Percentiles rank a stretch among this genome's conserved stretches.
Evolutionary conservation across 2,329 filamentous ascomycete genomes (phyloP).

Genomic region (Colletotrichum australisinense): DNA sequence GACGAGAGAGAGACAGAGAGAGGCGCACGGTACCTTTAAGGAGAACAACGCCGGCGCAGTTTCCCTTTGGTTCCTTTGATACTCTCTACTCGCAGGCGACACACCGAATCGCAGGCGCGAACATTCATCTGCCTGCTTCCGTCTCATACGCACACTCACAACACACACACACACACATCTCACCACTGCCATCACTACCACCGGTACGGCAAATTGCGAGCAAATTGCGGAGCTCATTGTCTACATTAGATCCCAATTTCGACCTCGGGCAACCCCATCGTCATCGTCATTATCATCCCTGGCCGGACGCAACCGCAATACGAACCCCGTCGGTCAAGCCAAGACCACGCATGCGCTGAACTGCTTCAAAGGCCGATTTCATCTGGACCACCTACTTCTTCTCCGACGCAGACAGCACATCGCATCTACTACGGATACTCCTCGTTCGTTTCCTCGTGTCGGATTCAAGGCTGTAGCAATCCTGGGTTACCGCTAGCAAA

Average conservation of each 20-base stretch:
- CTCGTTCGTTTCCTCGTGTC: not conserved
- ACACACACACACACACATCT: not conserved
- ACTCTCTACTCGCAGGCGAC: slow-evolving; percentile 2
- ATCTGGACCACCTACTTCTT: not conserved
- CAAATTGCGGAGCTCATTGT: not conserved
- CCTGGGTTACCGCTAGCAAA: not conserved
- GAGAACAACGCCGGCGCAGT: slow-evolving; percentile 2
- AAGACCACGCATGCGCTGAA: not conserved
- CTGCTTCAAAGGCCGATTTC: not conserved
- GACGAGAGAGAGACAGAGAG: not conserved
- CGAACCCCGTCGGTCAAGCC: not conserved
- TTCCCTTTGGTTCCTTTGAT: not conserved
- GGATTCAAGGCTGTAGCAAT: not conserved
- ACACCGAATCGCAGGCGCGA: not conserved
- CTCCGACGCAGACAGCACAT: not conserved
- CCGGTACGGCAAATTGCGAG: not conserved
- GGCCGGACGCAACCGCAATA: slow-evolving; percentile 1
- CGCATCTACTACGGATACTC: too few relatives aligned
- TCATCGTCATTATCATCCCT: not conserved
- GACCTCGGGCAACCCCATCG: too few relatives aligned
- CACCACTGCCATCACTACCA: not conserved
- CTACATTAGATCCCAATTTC: too few relatives aligned
- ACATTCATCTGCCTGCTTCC: not conserved
- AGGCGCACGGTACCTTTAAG: not conserved
- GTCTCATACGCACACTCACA: not conserved